These are phyloP conservation scores for Rhodamnia rubescens DNA, from an alignment of 345 rosid genomes.

Conservation along the genomic window DNA sequence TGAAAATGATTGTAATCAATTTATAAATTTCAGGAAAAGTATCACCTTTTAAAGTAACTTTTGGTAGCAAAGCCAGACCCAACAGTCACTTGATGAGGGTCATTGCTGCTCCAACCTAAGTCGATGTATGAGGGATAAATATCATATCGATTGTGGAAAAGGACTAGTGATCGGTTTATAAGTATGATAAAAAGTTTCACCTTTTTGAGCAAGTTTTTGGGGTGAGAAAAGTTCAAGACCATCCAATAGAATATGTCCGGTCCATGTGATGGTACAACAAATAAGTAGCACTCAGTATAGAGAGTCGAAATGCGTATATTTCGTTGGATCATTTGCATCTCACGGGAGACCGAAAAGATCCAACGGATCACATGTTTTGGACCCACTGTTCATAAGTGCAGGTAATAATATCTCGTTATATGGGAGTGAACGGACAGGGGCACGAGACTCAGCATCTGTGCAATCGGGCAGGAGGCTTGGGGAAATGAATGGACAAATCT, in stretches of 20 bases:
- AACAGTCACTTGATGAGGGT: too few relatives aligned
- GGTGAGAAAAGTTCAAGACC: too few relatives aligned
- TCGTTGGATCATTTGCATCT: not conserved
- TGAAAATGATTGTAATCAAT: too few relatives aligned
- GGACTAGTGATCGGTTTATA: too few relatives aligned
- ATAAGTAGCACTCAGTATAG: not conserved
- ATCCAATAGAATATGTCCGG: not conserved
- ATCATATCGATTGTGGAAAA: too few relatives aligned
- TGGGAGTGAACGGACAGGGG: not conserved
- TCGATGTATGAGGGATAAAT: too few relatives aligned
- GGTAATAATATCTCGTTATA: not conserved
- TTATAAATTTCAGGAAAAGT: too few relatives aligned
- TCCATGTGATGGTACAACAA: not conserved
- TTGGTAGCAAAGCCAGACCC: too few relatives aligned
- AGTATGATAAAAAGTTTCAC: too few relatives aligned
- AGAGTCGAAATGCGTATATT: not conserved
- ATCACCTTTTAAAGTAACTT: too few relatives aligned
- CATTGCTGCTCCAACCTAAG: too few relatives aligned
- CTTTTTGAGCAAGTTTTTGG: too few relatives aligned
- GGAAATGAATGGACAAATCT: not conserved
- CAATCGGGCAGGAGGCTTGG: not conserved
- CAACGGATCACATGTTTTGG: not conserved
- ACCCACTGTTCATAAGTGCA: not conserved
- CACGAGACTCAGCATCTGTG: not conserved
- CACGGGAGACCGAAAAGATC: not conserved